Evolutionary conservation across 768 basidiomycete species (phyloP), one percentile per base, ranked within the genome.

Genomic region (Boletus edulis): DNA sequence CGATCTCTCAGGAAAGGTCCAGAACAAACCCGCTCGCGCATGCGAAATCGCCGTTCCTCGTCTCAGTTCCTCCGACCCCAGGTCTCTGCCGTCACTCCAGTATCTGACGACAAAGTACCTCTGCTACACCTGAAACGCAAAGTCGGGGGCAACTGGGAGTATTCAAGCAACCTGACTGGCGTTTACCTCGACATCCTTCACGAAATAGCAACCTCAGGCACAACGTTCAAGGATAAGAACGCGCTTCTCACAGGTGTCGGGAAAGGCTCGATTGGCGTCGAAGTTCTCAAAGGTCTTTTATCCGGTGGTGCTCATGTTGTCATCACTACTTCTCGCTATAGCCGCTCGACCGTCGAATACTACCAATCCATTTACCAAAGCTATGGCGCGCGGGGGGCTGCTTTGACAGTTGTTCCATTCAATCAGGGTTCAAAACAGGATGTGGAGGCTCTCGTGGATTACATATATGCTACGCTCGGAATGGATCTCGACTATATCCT

Each of bases 361-460:
- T 99, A 99, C 73, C 97, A 99, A 70, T 87, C 88, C 43, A 95
- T 98, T 72, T 99, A 89, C 84, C 97, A 98, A 72, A 87, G 89
- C 55, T 87, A 87, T 64, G 97, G 97, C 18, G 93, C 92, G 62
- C 88, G 92, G 60, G 96, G 95, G 10, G 95, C 96, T n/a, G 91
- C 94, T 18, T 81, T 99, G 43, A 94, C 94, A 13, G 96, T 99
- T 48, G 96, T 99, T 34, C 97, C 97, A 14, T 99, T 98, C 84
- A 99, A 99, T 67, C 96, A 98, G 71, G 97, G 91, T 29, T 98
- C 97, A 4, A 97, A 94, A 74, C 97, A 98, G 71, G 97, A 99
- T 61, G 93, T 98, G 38, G 97, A 99, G 66, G 94, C 95, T 5
- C 85, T 99, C 49, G 86, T 99, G 62, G 96, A 98, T 74, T 99